These are phyloP conservation scores for Leptographium flavum DNA, from an alignment of 2,329 filamentous ascomycete species.

Conservation along the genomic window DNA sequence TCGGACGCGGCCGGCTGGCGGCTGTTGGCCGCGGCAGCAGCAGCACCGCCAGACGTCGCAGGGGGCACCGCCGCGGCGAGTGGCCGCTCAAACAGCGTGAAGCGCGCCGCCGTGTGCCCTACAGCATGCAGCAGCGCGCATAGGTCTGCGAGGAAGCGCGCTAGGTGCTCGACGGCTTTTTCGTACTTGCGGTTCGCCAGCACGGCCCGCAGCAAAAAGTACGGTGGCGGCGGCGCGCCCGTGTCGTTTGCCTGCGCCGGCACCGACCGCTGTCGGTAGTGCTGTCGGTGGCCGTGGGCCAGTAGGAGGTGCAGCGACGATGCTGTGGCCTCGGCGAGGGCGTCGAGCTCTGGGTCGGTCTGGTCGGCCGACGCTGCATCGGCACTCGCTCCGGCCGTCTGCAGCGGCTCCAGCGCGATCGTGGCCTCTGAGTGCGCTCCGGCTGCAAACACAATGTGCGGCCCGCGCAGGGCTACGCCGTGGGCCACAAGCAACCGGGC, in stretches of 20 bases:
- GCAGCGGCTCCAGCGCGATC: slow-evolving; percentile 52
- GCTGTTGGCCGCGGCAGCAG: slow-evolving; percentile 22
- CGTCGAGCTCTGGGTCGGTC: slow-evolving; percentile 19
- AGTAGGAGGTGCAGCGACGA: slow-evolving; percentile 63
- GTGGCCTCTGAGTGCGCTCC: slow-evolving; percentile 42
- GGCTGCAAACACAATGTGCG: slow-evolving; percentile 40
- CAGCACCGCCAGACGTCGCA: slow-evolving; percentile 16
- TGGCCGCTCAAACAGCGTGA: slow-evolving; percentile 10
- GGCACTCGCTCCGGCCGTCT: slow-evolving; percentile 23
- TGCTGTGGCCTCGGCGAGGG: slow-evolving; percentile 49
- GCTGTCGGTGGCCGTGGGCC: slow-evolving; percentile 51
- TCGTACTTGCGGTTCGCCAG: slow-evolving; percentile 33
- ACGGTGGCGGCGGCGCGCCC: slow-evolving; percentile 25
- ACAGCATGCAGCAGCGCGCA: slow-evolving; percentile 25
- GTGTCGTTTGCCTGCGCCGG: slow-evolving; percentile 27
- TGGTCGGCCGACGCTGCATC: not conserved
- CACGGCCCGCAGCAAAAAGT: slow-evolving; percentile 36
- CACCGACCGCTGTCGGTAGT: slow-evolving; percentile 53
- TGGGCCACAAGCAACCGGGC: slow-evolving; percentile 58
- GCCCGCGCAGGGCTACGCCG: slow-evolving; percentile 49
- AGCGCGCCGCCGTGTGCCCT: slow-evolving; percentile 5
- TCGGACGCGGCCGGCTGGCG: slow-evolving; percentile 27
- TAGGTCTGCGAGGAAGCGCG: slow-evolving; percentile 28
- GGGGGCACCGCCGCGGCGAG: slow-evolving; percentile 2
- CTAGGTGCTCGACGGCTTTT: slow-evolving; percentile 22